Conservation (phyloP, 2,329 filamentous ascomycete genomes). For the Leptosphaerulina australis region DNA sequence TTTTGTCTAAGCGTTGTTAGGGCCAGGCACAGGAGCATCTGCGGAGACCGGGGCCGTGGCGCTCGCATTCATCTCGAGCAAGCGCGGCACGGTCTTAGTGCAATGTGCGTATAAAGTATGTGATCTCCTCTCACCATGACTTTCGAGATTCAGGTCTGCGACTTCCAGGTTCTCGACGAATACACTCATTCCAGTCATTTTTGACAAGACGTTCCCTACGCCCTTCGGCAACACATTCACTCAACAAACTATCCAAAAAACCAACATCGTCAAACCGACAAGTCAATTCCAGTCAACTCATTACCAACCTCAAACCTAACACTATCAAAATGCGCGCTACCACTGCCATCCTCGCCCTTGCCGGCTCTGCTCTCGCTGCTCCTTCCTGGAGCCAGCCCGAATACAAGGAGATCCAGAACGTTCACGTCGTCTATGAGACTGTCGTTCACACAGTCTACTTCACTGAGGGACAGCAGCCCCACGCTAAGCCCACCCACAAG, state of each 20-base stretch:
- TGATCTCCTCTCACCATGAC: conserved; percentile 26
- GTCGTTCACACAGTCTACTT: conserved; percentile 36
- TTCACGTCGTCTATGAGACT: conserved; percentile 36
- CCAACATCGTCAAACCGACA: conserved; percentile 26
- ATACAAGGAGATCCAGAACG: conserved; percentile 26
- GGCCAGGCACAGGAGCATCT: conserved; percentile 32
- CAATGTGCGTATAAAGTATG: conserved; percentile 36
- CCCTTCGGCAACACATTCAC: conserved; percentile 38
- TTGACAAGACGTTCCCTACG: conserved; percentile 42
- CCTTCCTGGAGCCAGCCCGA: conserved; percentile 20
- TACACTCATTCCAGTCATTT: conserved; percentile 40
- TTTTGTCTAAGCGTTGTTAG: conserved; percentile 28
- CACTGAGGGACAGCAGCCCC: conserved; percentile 23
- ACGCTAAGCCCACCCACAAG: conserved; percentile 17
- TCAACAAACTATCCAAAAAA: conserved; percentile 18
- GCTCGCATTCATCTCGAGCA: conserved; percentile 35
- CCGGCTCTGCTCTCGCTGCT: conserved; percentile 38
- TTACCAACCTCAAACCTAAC: conserved; percentile 19
- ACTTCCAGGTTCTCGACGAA: conserved; percentile 42
- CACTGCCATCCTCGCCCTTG: conserved; percentile 40
- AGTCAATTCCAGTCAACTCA: conserved; percentile 20
- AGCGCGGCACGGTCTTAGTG: conserved; percentile 21
- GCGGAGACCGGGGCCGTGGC: conserved; percentile 35
- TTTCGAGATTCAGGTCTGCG: conserved; percentile 39
- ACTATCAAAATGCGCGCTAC: conserved; percentile 39